Evolutionary conservation across 805 yeast genomes (phyloP), one percentile per base, ranked within the genome.

Genomic region (Candida dajiaensis): DNA sequence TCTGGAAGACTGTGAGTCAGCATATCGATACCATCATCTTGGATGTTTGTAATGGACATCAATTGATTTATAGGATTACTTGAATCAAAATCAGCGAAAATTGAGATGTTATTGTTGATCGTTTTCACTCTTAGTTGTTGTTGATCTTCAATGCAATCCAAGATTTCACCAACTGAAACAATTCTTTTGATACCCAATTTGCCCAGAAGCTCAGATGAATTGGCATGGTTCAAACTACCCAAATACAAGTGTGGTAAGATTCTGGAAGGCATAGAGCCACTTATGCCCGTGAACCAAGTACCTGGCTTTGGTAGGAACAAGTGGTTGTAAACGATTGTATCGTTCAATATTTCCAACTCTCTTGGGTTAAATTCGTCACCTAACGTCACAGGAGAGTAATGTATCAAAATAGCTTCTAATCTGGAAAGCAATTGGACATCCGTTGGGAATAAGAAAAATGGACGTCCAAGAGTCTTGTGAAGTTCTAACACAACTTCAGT

Each of bases 1-100:
- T 73, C 73, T 13, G 81, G 79, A 39, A 90, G 69, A 4, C 84
- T 76, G 33, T 68, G 66, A 0, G 84, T 72, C 42, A 90, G 67
- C 47, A 86, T 81, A 50, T 90, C 96, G 41, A 86, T 82, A 1
- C 98, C 97, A 63, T 92, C 96, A 63, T 92, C 98, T 58, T 85
- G 89, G 31, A 92, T 70, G 57, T 88, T 82, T 50, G 78, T 75
- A 35, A 92, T 78, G 50, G 75, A 72, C 80, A 86, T 57, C 31
- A 70, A 57, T 21, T 48, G 47, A n/a, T 50, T 37, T 54, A 67
- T 26, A 63, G 58, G 55, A 2, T 53, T 44, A 3, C 48, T 28
- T 4, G 41, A 19, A 12, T 25, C 16, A 45, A 57, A 53, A 12
- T 48, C 50, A 19, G 47, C 46, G 6, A 54, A 31, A 0, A 56